Evolutionary conservation across 805 yeast species (phyloP), one percentile per base, ranked within the genome.

Genomic region (Metschnikowia continentalis): DNA sequence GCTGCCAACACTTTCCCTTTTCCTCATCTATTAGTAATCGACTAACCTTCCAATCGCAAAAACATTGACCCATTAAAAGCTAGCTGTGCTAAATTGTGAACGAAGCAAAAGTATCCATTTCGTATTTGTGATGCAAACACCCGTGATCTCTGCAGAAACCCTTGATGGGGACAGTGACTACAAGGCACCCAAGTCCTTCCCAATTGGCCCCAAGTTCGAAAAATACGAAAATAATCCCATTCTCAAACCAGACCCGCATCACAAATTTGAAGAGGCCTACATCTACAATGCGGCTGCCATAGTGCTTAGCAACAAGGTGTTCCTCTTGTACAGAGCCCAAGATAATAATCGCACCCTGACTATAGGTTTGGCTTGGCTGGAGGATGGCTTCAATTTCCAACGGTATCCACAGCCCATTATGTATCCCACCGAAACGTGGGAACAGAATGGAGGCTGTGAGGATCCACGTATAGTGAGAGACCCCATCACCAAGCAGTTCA

Each of bases 231-330:
- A 63, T 19, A 73, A 73, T 50, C 77, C 77, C 1, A 70, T 73
- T 22, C 55, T 73, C 35, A 60, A 45, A 3, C 77, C 77, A 5
- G 60, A 73, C 54, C 76, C 76, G 2, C 59, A 60, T 2, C 53
- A 59, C 33, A 74, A 69, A 35, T 72, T 67, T 52, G 77, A 72
- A 53, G 62, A 65, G 52, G 72, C 72, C 1, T 72, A 68, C 53
- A 51, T 72, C 35, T 73, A 72, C 54, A 73, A 73, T 57, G 77
- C 77, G 15, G 60, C 74, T 1, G 77, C 77, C 1, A 71, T 73
- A 13, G 77, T 72, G 19, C 56, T 72, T 6, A 74, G 66, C 35
- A 66, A 67, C 37, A 63, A 58, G 47, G 76, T 73, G 7, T 70
- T 60, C 48, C 54, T 73, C 41, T 57, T 73, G 15, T 72, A 72